These are phyloP conservation scores for Phycomyces blakesleeanus DNA, from an alignment of 192 early-diverging fungal genomes.

Conservation along the genomic window DNA sequence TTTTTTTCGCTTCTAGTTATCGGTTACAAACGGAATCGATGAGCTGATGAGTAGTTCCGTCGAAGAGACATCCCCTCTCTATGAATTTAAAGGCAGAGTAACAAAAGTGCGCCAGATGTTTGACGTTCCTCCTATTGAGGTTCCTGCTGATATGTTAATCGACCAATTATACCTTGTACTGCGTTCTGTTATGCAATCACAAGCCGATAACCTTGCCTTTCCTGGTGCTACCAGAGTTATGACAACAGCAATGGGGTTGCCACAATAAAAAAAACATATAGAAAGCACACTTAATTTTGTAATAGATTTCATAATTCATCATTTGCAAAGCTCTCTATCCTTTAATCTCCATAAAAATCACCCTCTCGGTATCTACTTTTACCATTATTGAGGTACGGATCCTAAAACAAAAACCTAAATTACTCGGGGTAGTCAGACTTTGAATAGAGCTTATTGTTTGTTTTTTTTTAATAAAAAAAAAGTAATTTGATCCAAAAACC, in stretches of 20 bases:
- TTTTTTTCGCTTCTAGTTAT: not conserved
- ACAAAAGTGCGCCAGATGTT: constrained; percentile 32
- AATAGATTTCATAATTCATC: too few relatives aligned
- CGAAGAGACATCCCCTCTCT: not conserved
- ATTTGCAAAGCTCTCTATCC: too few relatives aligned
- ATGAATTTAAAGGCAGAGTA: constrained; percentile 13
- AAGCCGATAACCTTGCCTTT: constrained; percentile 21
- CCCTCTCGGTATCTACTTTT: too few relatives aligned
- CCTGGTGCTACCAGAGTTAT: constrained; percentile 7
- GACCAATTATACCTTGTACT: constrained; percentile 39
- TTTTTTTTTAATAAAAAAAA: too few relatives aligned
- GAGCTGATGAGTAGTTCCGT: not conserved
- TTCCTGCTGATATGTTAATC: constrained; percentile 23
- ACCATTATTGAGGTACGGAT: too few relatives aligned
- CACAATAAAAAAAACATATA: too few relatives aligned
- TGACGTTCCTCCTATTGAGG: constrained; percentile 33
- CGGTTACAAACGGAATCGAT: not conserved
- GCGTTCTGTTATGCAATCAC: constrained; percentile 35
- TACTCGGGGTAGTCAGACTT: too few relatives aligned
- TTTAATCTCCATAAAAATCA: too few relatives aligned
- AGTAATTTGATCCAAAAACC: too few relatives aligned
- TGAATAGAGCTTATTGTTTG: too few relatives aligned
- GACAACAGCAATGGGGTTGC: not conserved
- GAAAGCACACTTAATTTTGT: too few relatives aligned
- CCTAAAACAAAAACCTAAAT: too few relatives aligned